Conservation (phyloP, 805 yeast species). For the Isabelozyma heimii region DNA sequence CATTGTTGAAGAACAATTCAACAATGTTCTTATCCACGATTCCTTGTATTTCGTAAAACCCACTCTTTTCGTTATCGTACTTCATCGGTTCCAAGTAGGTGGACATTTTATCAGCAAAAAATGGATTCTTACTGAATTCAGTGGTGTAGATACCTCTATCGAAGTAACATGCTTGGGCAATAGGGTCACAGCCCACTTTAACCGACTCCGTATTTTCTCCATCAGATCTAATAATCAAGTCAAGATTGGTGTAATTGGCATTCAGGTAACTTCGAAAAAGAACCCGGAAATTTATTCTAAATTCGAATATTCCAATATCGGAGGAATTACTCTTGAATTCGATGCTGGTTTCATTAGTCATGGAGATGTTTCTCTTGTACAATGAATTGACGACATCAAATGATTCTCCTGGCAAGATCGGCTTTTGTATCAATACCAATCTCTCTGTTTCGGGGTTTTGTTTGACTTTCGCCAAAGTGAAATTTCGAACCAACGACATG, state of each 20-base stretch:
- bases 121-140: slow-evolving; percentile 16
- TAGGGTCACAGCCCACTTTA: slow-evolving; percentile 21
- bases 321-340: background rate
- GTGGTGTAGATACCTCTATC: slow-evolving; percentile 20
- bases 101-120: slow-evolving; percentile 21
- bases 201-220: slow-evolving; percentile 13
- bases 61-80: slow-evolving; percentile 8
- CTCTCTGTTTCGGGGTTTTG: slow-evolving; percentile 19
- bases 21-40: slow-evolving; percentile 24
- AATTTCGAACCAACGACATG: slow-evolving; percentile 31
- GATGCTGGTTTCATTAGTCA: background rate
- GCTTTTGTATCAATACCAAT: slow-evolving; percentile 17
- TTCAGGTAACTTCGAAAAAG: slow-evolving; percentile 3
- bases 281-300: slow-evolving; percentile 17
- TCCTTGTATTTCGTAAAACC: slow-evolving; percentile 21
- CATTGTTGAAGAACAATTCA: slow-evolving; percentile 29
- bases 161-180: slow-evolving; percentile 16
- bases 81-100: slow-evolving; percentile 16
- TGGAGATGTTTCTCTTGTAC: background rate
- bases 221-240: slow-evolving; percentile 12
- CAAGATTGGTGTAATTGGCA: slow-evolving; percentile 10
- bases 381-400: background rate
- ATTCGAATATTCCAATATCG: slow-evolving; percentile 18
- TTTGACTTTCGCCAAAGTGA: slow-evolving; percentile 17
- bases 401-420: slow-evolving; percentile 12